Evolutionary conservation across 2,329 filamentous ascomycete species (phyloP), one percentile per base, ranked within the genome.

Genomic region (Fusarium piperis): DNA sequence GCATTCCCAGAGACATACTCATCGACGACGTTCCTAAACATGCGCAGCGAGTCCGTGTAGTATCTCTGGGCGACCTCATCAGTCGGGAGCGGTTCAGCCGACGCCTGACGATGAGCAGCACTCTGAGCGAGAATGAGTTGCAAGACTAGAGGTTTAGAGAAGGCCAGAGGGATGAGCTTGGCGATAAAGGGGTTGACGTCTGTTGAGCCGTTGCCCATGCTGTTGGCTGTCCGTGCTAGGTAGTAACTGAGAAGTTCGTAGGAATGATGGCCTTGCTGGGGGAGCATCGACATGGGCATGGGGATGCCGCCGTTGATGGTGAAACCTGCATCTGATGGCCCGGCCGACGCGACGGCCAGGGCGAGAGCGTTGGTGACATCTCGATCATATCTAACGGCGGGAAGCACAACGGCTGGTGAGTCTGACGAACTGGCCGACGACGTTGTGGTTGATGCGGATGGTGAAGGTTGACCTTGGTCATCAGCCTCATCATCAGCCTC

Each of bases 161-260:
- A 86, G 4, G 84, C 82, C 2, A 86, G 65, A 0, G 84, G 84
- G 6, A 86, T 80, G 26, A 86, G 79, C 58, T 85, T 83, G 28
- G 81, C 80, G 18, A 85, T 75, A 56, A 85, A 85, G 0, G 84
- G 84, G 46, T 86, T 86, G 44, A 83, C 76, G 2, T 81, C 78
- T 1, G 84, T 85, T 1, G 84, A 83, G 1, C 83, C 84, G 60
- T 86, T 86, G 33, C 82, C 83, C 83, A 86, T 85, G 57, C 82
- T 84, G 46, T 82, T 81, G 16, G 83, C 81, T 0, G 84, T 86
- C 2, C 82, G 82, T 2, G 78, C 74, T 7, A 85, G 68, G 67
- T 86, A 86, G 72, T 85, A 84, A 61, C 81, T 82, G 11, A 86
- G 78, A 6, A 86, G 78, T 52, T 85, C 83, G 77, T 82, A 81